A percentile compares a stretch with the other conserved stretches of the same genome.
These are phyloP conservation scores for Xylaria sp. DNA, from an alignment of 2,329 filamentous ascomycete species.

Conservation along the genomic window DNA sequence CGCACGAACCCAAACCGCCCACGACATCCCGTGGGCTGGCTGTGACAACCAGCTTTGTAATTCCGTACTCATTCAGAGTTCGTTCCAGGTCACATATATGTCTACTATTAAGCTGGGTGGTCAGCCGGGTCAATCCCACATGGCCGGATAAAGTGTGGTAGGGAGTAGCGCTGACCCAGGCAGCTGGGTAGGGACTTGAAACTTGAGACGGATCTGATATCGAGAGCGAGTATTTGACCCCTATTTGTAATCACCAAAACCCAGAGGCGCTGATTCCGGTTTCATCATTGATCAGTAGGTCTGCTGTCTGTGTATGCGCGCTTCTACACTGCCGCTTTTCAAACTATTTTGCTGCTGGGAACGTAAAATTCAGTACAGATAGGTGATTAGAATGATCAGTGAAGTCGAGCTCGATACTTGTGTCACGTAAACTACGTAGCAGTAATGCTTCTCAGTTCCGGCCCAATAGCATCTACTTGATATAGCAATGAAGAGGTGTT, in stretches of 20 bases:
- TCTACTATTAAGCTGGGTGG: background rate
- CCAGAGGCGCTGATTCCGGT: background rate
- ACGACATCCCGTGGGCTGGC: background rate
- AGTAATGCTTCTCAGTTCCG: background rate
- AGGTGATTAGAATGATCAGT: background rate
- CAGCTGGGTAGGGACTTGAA: background rate
- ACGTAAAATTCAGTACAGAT: background rate
- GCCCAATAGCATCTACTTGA: background rate
- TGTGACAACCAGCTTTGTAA: background rate
- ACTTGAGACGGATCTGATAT: slow-evolving; percentile 5
- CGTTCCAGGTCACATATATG: background rate
- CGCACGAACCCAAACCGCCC: no score
- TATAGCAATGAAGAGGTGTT: background rate
- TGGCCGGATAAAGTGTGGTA: slow-evolving; percentile 1
- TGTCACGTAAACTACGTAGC: background rate
- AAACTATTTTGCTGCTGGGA: background rate
- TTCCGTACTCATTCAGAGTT: background rate
- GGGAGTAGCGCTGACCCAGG: slow-evolving; percentile 1
- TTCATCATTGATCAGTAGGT: background rate
- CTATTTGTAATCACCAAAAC: background rate
- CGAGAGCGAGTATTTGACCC: background rate
- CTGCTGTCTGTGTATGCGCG: background rate
- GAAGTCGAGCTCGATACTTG: background rate
- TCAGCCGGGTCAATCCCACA: slow-evolving; percentile 1
- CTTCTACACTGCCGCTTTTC: background rate